phyloP scores from a whole-genome alignment of 2,329 filamentous ascomycete genomes.

The Fusarium globosum region DNA sequence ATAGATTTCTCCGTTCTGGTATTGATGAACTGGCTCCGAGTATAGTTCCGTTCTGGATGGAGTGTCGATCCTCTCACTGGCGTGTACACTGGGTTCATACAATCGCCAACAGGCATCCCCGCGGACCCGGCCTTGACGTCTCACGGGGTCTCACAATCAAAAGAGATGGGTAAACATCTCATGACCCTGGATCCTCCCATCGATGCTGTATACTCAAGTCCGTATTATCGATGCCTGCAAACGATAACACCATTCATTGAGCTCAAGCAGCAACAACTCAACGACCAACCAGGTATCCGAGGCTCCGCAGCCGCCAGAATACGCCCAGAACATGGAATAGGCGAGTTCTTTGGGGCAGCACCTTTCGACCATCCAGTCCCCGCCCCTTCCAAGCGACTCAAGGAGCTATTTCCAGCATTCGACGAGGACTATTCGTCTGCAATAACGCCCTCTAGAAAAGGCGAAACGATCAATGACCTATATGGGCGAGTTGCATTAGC shows the following conservation, averaged over 20 bases:
- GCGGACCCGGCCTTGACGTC: constrained; percentile 89
- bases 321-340: constrained; percentile 68
- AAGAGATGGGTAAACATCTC: constrained; percentile 78
- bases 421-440: constrained; percentile 68
- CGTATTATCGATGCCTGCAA: constrained; percentile 89
- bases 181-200: constrained; percentile 72
- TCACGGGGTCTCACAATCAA: constrained; percentile 85
- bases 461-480: constrained; percentile 82
- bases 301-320: constrained; percentile 53
- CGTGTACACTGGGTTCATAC: constrained; percentile 77
- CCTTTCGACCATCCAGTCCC: constrained; percentile 87
- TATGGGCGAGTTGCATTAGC: constrained; percentile 82
- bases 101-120: constrained; percentile 86
- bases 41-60: constrained; percentile 91
- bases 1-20: not conserved
- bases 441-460: constrained; percentile 74
- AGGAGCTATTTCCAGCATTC: constrained; percentile 73
- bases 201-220: constrained; percentile 82
- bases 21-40: constrained; percentile 32
- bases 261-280: constrained; percentile 49
- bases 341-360: constrained; percentile 93
- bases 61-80: constrained; percentile 84
- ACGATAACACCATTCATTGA: constrained; percentile 78
- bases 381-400: constrained; percentile 71
- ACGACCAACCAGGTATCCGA: constrained; percentile 8